phyloP scores from a whole-genome alignment of 2,329 filamentous ascomycete species.

The Penicillium oxalicum region DNA sequence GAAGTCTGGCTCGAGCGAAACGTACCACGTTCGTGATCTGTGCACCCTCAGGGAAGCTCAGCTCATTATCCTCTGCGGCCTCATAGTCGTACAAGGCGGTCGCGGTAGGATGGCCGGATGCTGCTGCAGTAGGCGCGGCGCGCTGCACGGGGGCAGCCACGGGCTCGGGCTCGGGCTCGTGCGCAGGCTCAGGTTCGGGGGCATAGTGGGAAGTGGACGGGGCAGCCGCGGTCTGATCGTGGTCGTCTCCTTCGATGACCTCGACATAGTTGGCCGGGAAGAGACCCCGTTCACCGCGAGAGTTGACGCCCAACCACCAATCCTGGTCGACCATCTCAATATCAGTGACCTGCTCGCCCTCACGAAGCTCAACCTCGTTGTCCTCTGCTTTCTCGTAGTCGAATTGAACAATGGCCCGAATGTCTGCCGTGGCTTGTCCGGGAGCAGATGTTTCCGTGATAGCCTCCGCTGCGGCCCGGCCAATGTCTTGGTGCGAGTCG shows the following conservation, averaged over 20 bases:
- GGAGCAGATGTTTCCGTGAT: constrained; percentile 52
- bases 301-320: constrained; percentile 97
- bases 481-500: constrained; percentile 52
- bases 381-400: constrained; percentile 98
- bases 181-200: constrained; percentile 12
- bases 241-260: constrained; percentile 58
- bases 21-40: constrained; percentile 71
- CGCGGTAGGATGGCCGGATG: constrained; percentile 56
- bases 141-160: constrained; percentile 34
- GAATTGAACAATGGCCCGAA: constrained; percentile 75
- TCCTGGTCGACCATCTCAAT: constrained; percentile 98
- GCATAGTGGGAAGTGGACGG: constrained; percentile 29
- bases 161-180: constrained; percentile 28
- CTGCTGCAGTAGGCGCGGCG: constrained; percentile 22
- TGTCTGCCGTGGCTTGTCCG: constrained; percentile 47
- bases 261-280: constrained; percentile 99
- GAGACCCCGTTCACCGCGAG: constrained; percentile 73
- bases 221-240: constrained; percentile 11
- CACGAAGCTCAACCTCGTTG: constrained; percentile 85
- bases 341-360: constrained; percentile 81
- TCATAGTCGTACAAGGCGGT: constrained; percentile 93
- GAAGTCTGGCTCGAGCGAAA: constrained; percentile 14
- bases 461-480: constrained; percentile 55
- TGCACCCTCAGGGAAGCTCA: constrained; percentile 83
- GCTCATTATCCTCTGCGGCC: constrained; percentile 84